Conservation (phyloP, 805 yeast species). For the Ogataea allantospora region DNA sequence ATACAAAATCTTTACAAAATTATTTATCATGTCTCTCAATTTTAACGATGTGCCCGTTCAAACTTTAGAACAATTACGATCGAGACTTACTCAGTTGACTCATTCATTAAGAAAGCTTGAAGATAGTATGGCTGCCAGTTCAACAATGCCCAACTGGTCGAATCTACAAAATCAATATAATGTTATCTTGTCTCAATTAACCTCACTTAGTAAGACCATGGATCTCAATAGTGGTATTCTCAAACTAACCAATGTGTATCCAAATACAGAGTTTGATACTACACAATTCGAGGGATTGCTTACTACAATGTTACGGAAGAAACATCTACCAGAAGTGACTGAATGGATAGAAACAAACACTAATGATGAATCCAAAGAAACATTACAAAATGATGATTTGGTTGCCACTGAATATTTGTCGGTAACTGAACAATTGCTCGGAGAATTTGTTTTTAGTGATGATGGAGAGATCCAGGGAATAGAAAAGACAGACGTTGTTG, state of each 20-base stretch:
- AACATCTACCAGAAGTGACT: conserved; percentile 85
- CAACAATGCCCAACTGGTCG: conserved; percentile 48
- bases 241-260: conserved; percentile 72
- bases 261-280: conserved; percentile 81
- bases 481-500: conserved; percentile 19
- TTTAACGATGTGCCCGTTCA: conserved; percentile 52
- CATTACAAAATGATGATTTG: conserved; percentile 49
- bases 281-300: conserved; percentile 78
- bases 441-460: conserved; percentile 57
- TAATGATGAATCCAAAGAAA: conserved; percentile 25
- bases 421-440: conserved; percentile 50
- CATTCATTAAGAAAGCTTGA: conserved; percentile 59
- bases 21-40: conserved; percentile 9
- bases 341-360: conserved; percentile 60
- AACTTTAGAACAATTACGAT: conserved; percentile 59
- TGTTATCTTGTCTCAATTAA: conserved; percentile 77
- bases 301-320: conserved; percentile 82
- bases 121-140: conserved; percentile 45
- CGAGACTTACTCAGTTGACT: conserved; percentile 59
- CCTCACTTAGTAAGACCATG: conserved; percentile 70
- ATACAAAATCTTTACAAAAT: conserved; percentile 1
- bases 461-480: conserved; percentile 49
- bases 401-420: conserved; percentile 68
- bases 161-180: conserved; percentile 81
- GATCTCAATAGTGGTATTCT: conserved; percentile 59